Evolutionary conservation across 495 filamentous ascomycete genomes (phyloP), one percentile per base, ranked within the genome.

Genomic region (Penicillium pulvis): DNA sequence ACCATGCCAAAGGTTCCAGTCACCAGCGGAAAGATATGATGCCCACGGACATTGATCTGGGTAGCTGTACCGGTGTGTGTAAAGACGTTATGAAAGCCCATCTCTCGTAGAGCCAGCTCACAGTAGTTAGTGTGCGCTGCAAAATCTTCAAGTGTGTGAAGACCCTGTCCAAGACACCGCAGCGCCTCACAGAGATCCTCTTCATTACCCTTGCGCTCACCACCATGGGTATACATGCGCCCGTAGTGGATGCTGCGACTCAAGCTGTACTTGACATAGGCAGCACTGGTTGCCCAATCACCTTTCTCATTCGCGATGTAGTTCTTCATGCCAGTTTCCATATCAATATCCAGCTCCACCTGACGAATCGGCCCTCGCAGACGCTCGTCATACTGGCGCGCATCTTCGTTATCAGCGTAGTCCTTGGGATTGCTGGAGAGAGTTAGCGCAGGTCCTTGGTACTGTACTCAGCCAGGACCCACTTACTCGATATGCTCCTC

Each of bases 61-160:
- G 90, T 91, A 9, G 75, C 75, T 0, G 80, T 76, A n/a, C 94
- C 94, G 44, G 85, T 88, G 62, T 97, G 93, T 6, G 93, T 79
- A 67, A 97, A 98, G 20, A 98, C 89, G 48, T 87, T 84, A 51
- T 78, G 79, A 61, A 89, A 87, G 10, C 91, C 92, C 56, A 97
- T 82, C 65, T 98, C 94, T 4, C 90, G 86, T 28, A 98, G 80
- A 8, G 82, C 88, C 28, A 97, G 84, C 73, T 98, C 94, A 55
- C 85, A 85, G 72, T 98, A 97, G 69, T 98, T 98, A 39, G 90
- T 93, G 69, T 98, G 94, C 4, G 94, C 94, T 17, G 89, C 90
- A 64, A 97, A 98, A 70, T 98, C 93, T 70, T 98, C 94, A 50
- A 98, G 79, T 61, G 90, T 94, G 74, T 98, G 94, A 2, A 98